A percentile compares a stretch with the other conserved stretches of the same genome.
Evolutionary conservation across 164 flowering plant genomes (phyloP).

Genomic region (Sedum album): DNA sequence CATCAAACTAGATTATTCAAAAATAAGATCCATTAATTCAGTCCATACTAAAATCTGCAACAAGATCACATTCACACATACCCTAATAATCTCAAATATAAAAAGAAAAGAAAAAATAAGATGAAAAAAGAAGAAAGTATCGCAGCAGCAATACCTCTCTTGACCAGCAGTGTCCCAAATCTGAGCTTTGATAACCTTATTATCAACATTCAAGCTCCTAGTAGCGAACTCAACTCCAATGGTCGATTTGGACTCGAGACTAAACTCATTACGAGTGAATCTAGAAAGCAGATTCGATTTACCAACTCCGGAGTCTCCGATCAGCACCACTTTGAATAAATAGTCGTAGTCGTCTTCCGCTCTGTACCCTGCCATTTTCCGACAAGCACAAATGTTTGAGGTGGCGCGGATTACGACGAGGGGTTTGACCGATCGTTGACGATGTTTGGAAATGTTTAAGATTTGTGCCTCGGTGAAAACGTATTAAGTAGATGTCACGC

Average conservation of each 20-base stretch:
- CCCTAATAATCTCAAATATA: background rate
- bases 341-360: conserved; percentile 67
- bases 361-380: conserved; percentile 51
- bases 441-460: too few species aligned
- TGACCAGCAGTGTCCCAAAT: background rate
- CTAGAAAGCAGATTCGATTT: conserved; percentile 59
- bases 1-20: too few species aligned
- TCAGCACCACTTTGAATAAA: conserved; percentile 56
- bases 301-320: conserved; percentile 63
- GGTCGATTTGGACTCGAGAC: conserved; percentile 63
- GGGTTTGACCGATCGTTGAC: conserved; percentile 5
- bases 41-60: background rate
- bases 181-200: background rate
- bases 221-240: conserved; percentile 73
- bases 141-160: background rate
- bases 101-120: background rate
- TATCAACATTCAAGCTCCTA: conserved; percentile 30
- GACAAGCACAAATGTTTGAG: too few species aligned
- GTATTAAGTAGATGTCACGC: background rate
- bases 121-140: background rate
- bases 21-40: background rate
- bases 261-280: conserved; percentile 64
- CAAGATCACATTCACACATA: background rate
- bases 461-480: background rate
- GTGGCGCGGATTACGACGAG: background rate